Percentiles rank a stretch among this genome's conserved stretches.
Evolutionary conservation across 257 asterid genomes (phyloP).

Genomic region (Parsonsia alboflavescens): DNA sequence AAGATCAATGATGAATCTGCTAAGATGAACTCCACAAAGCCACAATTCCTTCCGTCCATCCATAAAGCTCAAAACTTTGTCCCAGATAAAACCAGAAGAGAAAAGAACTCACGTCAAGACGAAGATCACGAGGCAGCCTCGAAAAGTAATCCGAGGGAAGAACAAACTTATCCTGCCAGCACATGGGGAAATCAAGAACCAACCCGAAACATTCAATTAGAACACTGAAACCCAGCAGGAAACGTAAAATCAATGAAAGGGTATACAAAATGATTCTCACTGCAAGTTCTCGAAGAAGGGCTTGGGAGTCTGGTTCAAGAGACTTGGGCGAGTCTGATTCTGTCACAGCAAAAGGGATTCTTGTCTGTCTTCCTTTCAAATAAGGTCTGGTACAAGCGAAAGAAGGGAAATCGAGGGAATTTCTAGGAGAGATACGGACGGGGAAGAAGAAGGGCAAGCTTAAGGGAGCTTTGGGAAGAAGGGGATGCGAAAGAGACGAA

Average conservation of each 20-base stretch:
- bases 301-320: constrained; percentile 47
- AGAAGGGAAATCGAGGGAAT: constrained; percentile 24
- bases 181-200: neutral
- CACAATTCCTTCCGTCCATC: neutral
- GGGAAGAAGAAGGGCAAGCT: constrained; percentile 26
- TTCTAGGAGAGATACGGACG: constrained; percentile 22
- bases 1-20: constrained; percentile 7
- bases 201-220: neutral
- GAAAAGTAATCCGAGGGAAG: constrained; percentile 76
- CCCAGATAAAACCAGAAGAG: neutral
- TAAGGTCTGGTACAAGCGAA: constrained; percentile 18
- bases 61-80: neutral
- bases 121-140: constrained; percentile 83
- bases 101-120: constrained; percentile 68
- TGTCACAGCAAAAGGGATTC: constrained; percentile 48
- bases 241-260: neutral
- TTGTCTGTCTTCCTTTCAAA: constrained; percentile 19
- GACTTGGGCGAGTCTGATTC: constrained; percentile 71
- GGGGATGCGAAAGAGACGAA: constrained; percentile 32
- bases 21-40: neutral
- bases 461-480: constrained; percentile 35
- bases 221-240: neutral
- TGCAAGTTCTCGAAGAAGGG: constrained; percentile 64
- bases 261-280: constrained; percentile 30
- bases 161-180: constrained; percentile 63